Evolutionary conservation across 768 basidiomycete species (phyloP).

Genomic region (Lactarius akahatsu): DNA sequence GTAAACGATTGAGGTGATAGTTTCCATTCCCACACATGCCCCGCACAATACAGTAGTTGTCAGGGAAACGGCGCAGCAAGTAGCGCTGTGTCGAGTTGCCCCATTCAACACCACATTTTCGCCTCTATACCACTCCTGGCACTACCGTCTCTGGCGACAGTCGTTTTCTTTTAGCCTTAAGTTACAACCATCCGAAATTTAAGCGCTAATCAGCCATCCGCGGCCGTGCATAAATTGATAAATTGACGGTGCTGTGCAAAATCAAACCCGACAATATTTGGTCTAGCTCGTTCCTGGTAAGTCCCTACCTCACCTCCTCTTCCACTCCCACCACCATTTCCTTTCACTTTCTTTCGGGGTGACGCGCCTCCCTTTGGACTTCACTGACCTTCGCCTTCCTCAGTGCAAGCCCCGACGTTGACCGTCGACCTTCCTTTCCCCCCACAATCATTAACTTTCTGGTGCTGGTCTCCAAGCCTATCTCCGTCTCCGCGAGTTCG

Average conservation of each 20-base stretch:
- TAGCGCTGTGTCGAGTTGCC: neutral
- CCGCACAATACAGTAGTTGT: neutral
- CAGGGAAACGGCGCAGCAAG: neutral
- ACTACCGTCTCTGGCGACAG: neutral
- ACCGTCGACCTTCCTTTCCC: constrained; percentile 21
- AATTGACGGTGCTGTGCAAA: neutral
- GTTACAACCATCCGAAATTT: neutral
- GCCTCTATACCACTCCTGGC: neutral
- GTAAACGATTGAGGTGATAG: neutral
- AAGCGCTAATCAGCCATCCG: neutral
- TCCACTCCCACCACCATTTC: constrained; percentile 32
- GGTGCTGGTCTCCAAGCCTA: constrained; percentile 20
- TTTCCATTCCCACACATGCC: neutral
- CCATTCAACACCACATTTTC: neutral
- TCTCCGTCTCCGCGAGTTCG: constrained; percentile 7
- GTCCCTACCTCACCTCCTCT: constrained; percentile 25
- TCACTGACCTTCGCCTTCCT: constrained; percentile 38
- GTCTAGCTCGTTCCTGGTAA: constrained; percentile 16
- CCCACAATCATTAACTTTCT: constrained; percentile 3
- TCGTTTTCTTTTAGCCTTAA: neutral
- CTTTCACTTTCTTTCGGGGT: constrained; percentile 32
- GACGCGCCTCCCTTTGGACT: constrained; percentile 15
- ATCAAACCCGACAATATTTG: constrained; percentile 7
- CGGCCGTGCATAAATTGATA: neutral
- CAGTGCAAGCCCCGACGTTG: constrained; percentile 27